These are phyloP conservation scores for Elaphomyces granulatus DNA, from an alignment of 495 filamentous ascomycete genomes.

Conservation along the genomic window DNA sequence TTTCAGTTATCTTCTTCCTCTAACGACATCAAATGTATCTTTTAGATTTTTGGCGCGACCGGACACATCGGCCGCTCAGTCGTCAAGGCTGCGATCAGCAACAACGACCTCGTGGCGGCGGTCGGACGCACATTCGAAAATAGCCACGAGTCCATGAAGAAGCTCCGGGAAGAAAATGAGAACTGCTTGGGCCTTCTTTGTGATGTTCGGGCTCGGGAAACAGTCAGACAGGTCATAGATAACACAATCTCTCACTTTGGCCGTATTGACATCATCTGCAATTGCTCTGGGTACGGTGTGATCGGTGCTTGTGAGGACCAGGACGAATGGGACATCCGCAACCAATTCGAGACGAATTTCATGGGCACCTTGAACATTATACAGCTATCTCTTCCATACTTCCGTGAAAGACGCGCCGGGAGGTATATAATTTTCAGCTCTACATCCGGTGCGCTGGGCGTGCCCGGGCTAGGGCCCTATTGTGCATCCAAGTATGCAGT, in stretches of 20 bases:
- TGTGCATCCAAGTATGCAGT: constrained; percentile 95
- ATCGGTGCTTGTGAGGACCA: constrained; percentile 96
- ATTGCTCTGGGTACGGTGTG: constrained; percentile 84
- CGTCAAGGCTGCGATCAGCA: constrained; percentile 61
- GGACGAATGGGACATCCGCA: constrained; percentile 84
- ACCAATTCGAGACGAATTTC: constrained; percentile 96
- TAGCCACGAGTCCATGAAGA: constrained; percentile 50
- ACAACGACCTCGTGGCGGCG: constrained; percentile 76
- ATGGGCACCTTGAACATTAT: constrained; percentile 89
- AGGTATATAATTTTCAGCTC: constrained; percentile 89
- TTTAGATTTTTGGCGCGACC: constrained; percentile 79
- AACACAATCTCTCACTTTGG: constrained; percentile 59
- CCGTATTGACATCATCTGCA: constrained; percentile 74
- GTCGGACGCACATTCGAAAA: constrained; percentile 80
- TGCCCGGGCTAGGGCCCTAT: constrained; percentile 84
- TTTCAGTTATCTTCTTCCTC: neutral
- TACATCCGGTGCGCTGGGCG: constrained; percentile 74
- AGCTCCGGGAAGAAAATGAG: constrained; percentile 34
- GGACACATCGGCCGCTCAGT: constrained; percentile 92
- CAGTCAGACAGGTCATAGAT: constrained; percentile 57
- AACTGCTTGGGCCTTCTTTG: constrained; percentile 72
- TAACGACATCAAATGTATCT: neutral
- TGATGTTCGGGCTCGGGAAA: constrained; percentile 73
- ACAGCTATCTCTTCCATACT: constrained; percentile 79
- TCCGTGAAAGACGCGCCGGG: constrained; percentile 57